A percentile compares a stretch with the other conserved stretches of the same genome.
Conservation (phyloP, 148 eudicot species). For the Vaccinium corymbosum region DNA sequence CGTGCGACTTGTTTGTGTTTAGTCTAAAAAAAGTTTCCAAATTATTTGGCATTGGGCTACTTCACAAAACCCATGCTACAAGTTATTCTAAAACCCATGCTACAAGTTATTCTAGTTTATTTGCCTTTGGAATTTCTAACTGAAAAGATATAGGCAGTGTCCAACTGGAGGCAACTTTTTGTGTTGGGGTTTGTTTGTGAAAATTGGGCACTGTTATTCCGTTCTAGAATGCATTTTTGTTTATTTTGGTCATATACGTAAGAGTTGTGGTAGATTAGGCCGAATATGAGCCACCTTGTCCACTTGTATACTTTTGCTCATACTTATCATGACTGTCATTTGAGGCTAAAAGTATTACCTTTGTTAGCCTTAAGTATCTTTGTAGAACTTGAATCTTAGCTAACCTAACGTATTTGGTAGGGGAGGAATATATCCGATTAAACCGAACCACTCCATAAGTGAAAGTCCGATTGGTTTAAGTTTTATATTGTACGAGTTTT, state of each 20-base stretch:
- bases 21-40: neutral
- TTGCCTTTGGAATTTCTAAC: neutral
- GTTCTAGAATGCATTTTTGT: neutral
- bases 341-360: neutral
- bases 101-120: neutral
- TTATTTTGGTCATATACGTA: no score
- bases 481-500: no score
- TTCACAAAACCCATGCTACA: neutral
- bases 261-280: neutral
- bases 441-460: no score
- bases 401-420: neutral
- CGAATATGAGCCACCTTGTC: neutral
- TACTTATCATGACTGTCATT: neutral
- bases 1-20: neutral
- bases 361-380: neutral
- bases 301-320: neutral
- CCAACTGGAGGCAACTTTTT: neutral
- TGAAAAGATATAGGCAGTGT: neutral
- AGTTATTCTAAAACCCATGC: no score
- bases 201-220: neutral
- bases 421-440: neutral
- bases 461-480: no score
- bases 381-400: neutral
- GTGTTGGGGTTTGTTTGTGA: neutral
- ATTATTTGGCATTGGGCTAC: neutral